Percentiles rank a stretch among this genome's conserved stretches.
These are phyloP conservation scores for Escovopsis sp. DNA, from an alignment of 2,329 filamentous ascomycete genomes.

Conservation along the genomic window DNA sequence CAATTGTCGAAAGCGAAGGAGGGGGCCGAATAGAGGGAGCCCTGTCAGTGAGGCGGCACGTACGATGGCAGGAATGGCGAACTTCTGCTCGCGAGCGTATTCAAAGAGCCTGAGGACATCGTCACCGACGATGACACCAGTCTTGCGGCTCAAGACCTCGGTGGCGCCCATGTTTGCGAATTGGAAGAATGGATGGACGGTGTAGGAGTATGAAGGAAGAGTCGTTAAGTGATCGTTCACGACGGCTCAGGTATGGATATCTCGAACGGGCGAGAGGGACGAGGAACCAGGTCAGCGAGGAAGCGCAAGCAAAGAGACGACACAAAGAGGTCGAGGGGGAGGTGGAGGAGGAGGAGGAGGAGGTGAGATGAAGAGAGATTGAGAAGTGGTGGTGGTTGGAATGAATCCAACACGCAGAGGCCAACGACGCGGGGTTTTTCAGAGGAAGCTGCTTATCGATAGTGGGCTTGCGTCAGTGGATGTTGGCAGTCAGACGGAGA, in stretches of 20 bases:
- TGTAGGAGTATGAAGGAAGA: too few species aligned
- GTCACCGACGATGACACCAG: slow-evolving; percentile 38
- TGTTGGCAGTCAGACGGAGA: too few species aligned
- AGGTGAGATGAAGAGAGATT: too few species aligned
- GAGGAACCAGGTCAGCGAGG: too few species aligned
- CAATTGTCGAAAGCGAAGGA: neutral
- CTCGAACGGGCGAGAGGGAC: too few species aligned
- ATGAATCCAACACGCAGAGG: neutral
- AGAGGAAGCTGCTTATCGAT: too few species aligned
- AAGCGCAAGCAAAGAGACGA: too few species aligned
- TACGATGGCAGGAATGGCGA: slow-evolving; percentile 70
- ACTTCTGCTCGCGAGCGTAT: slow-evolving; percentile 75
- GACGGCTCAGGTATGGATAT: too few species aligned
- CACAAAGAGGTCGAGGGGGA: too few species aligned
- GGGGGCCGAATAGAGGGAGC: neutral
- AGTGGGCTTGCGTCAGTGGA: too few species aligned
- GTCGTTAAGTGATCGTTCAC: too few species aligned
- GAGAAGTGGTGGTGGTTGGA: neutral
- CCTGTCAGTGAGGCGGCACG: slow-evolving; percentile 6
- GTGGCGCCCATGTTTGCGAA: slow-evolving; percentile 22
- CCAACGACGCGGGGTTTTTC: neutral
- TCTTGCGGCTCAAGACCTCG: slow-evolving; percentile 33
- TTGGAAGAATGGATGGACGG: slow-evolving; percentile 1
- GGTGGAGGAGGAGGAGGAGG: too few species aligned
- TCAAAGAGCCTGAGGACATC: slow-evolving; percentile 58